Evolutionary conservation across 352 stramenopile genomes (phyloP).

Genomic region (Peronospora belbahrii): DNA sequence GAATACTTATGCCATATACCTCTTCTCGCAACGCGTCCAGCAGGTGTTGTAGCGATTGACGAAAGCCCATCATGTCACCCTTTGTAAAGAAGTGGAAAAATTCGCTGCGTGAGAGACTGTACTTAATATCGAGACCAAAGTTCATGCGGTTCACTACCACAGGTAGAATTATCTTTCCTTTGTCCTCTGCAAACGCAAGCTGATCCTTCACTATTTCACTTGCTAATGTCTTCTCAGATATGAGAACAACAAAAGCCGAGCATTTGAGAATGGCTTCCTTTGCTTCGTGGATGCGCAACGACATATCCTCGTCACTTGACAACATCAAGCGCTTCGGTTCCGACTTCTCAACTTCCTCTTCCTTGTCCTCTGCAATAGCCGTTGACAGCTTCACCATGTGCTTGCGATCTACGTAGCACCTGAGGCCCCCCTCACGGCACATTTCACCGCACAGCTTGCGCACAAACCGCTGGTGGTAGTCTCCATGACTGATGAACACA

Average conservation of each 20-base stretch:
- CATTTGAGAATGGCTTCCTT: slow-evolving; percentile 83
- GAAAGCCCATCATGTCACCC: slow-evolving; percentile 72
- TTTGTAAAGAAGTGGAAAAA: slow-evolving; percentile 81
- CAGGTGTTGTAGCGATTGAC: slow-evolving; percentile 45
- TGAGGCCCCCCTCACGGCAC: slow-evolving; percentile 50
- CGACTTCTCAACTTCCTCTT: slow-evolving; percentile 13
- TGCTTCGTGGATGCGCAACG: slow-evolving; percentile 60
- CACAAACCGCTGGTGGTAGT: slow-evolving; percentile 68
- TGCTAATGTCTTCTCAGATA: slow-evolving; percentile 64
- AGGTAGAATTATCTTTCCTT: slow-evolving; percentile 73
- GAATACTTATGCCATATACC: slow-evolving; percentile 59
- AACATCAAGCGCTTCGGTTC: slow-evolving; percentile 7
- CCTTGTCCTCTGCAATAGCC: slow-evolving; percentile 23
- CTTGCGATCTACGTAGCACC: slow-evolving; percentile 64
- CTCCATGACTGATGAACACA: slow-evolving; percentile 79
- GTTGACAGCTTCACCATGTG: slow-evolving; percentile 23
- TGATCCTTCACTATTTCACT: slow-evolving; percentile 75
- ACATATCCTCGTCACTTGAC: slow-evolving; percentile 45
- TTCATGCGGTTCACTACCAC: slow-evolving; percentile 61
- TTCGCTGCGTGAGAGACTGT: slow-evolving; percentile 65
- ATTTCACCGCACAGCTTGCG: slow-evolving; percentile 59
- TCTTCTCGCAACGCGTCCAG: slow-evolving; percentile 54
- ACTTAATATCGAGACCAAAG: slow-evolving; percentile 70
- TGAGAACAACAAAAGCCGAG: slow-evolving; percentile 59
- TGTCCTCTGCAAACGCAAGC: slow-evolving; percentile 77